These are phyloP conservation scores for Vigna hirtella DNA, from an alignment of 306 rosid genomes.

Conservation along the genomic window DNA sequence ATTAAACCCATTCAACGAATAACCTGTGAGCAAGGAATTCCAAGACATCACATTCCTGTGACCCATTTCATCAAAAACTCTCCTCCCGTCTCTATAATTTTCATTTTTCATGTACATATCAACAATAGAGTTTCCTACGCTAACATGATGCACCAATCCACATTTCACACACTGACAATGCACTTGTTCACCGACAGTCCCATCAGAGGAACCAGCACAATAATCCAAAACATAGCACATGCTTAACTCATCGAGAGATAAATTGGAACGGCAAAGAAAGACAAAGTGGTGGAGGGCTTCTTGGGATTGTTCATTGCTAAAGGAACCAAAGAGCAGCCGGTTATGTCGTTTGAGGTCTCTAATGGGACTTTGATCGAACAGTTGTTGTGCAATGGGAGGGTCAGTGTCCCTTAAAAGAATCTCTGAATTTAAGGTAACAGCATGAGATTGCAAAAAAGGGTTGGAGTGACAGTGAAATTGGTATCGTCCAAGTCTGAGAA, in stretches of 20 bases:
- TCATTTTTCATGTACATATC: constrained; percentile 90
- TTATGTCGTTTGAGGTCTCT: constrained; percentile 48
- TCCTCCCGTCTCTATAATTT: constrained; percentile 62
- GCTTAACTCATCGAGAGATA: constrained; percentile 53
- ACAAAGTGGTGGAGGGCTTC: constrained; percentile 60
- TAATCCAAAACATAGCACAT: constrained; percentile 65
- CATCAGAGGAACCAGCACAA: constrained; percentile 63
- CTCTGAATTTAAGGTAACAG: background rate
- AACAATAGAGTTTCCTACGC: constrained; percentile 78
- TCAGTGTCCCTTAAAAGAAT: no score
- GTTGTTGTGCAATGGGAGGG: constrained; percentile 44
- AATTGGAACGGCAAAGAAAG: constrained; percentile 50
- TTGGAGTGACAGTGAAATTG: constrained; percentile 13
- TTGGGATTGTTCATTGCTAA: constrained; percentile 52
- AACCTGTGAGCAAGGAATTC: constrained; percentile 81
- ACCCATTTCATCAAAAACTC: constrained; percentile 77
- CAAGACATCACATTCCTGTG: constrained; percentile 78
- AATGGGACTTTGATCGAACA: constrained; percentile 67
- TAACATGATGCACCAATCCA: constrained; percentile 64
- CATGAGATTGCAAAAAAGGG: constrained; percentile 1
- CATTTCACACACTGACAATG: constrained; percentile 74
- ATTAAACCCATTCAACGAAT: constrained; percentile 57
- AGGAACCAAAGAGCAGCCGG: constrained; percentile 59
- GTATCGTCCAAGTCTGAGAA: constrained; percentile 34
- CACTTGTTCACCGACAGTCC: constrained; percentile 63